phyloP scores from a whole-genome alignment of 139 green algal genomes.

The Bryopsis sp. region DNA sequence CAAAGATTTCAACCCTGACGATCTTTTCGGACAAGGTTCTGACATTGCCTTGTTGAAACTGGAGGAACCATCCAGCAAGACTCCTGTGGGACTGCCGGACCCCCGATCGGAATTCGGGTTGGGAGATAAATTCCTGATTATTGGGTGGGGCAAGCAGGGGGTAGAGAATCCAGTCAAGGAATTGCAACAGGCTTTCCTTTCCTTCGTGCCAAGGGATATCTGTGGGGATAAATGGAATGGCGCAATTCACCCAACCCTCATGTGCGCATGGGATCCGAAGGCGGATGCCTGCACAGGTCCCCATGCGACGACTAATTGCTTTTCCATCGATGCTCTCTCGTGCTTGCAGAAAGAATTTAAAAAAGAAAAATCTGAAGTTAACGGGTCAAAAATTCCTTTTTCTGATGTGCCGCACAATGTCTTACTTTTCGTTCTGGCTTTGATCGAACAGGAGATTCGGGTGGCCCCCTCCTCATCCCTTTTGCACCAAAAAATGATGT shows the following conservation, averaged over 20 bases:
- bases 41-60: neutral
- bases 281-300: no score
- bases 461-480: neutral
- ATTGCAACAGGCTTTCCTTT: neutral
- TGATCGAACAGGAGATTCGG: constrained; percentile 2
- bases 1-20: neutral
- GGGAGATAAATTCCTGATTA: neutral
- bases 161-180: no score
- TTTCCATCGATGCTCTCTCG: neutral
- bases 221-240: no score
- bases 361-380: neutral
- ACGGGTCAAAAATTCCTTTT: neutral
- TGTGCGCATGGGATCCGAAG: no score
- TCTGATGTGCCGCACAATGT: neutral
- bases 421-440: neutral
- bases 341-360: neutral
- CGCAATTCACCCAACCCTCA: no score
- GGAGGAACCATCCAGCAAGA: neutral
- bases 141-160: neutral
- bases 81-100: neutral
- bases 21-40: neutral
- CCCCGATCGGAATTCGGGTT: neutral
- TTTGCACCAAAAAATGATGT: neutral
- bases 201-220: no score
- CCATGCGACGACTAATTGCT: no score